phyloP scores from a whole-genome alignment of 2,329 filamentous ascomycete genomes.

The Aspergillus sp. region DNA sequence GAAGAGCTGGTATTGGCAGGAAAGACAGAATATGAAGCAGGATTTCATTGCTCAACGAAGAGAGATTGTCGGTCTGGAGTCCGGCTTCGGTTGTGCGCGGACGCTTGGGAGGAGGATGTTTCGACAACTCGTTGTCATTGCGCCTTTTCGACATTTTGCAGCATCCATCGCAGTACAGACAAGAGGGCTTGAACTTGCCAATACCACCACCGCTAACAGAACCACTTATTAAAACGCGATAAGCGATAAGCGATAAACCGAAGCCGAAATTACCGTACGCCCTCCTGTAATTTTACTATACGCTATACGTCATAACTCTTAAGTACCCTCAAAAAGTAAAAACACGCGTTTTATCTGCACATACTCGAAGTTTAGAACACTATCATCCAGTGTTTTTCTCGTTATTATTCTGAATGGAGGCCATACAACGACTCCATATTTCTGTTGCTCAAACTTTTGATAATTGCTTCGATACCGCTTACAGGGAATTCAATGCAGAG shows the following conservation, averaged over 20 bases:
- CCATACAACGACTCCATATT: constrained; percentile 29
- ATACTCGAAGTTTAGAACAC: not conserved
- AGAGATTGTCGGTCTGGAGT: constrained; percentile 59
- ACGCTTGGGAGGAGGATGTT: constrained; percentile 45
- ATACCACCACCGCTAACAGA: not conserved
- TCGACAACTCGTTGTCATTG: constrained; percentile 17
- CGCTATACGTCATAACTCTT: not conserved
- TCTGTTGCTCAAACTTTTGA: constrained; percentile 30
- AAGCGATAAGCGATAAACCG: not conserved
- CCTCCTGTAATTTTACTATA: not conserved
- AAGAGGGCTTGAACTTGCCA: not conserved
- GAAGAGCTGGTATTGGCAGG: constrained; percentile 68
- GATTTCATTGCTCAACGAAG: constrained; percentile 80
- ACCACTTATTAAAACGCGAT: constrained; percentile 11
- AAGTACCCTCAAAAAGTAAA: not conserved
- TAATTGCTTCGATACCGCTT: constrained; percentile 28
- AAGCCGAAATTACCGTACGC: not conserved
- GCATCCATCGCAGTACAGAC: not conserved
- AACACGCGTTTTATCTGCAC: not conserved
- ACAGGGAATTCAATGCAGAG: constrained; percentile 24
- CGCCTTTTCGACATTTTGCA: constrained; percentile 36
- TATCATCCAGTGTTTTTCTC: not conserved
- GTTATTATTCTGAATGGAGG: constrained; percentile 26
- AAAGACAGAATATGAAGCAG: constrained; percentile 79
- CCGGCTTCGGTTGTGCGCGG: constrained; percentile 28